A percentile compares a stretch with the other conserved stretches of the same genome.
These are phyloP conservation scores for Psilocybe sp. DNA, from an alignment of 768 basidiomycete genomes.

Conservation along the genomic window DNA sequence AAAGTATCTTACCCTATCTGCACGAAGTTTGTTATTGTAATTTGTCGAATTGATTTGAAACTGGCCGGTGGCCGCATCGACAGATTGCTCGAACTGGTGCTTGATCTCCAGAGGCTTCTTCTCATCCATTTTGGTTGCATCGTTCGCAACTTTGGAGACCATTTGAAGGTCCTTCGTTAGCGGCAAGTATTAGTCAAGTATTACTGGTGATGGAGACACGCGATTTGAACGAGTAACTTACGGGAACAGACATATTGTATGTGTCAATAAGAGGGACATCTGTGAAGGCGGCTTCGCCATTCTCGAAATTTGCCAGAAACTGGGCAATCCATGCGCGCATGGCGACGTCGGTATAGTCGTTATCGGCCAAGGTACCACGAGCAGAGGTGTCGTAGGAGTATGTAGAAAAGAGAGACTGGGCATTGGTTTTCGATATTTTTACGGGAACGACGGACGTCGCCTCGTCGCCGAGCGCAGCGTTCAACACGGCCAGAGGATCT, in stretches of 20 bases:
- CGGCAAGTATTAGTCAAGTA: background rate
- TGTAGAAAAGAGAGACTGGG: conserved; percentile 34
- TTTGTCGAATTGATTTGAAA: conserved; percentile 30
- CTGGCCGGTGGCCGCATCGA: conserved; percentile 12
- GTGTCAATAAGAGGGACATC: conserved; percentile 46
- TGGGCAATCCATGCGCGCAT: conserved; percentile 51
- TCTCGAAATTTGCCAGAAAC: conserved; percentile 38
- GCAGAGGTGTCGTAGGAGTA: conserved; percentile 26
- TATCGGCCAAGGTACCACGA: conserved; percentile 20
- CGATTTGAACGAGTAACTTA: conserved; percentile 20
- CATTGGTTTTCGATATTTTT: conserved; percentile 33
- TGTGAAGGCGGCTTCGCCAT: conserved; percentile 39
- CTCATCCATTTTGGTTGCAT: conserved; percentile 43
- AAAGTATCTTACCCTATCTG: conserved; percentile 31
- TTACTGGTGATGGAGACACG: background rate
- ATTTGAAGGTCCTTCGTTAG: conserved; percentile 32
- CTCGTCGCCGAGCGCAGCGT: conserved; percentile 35
- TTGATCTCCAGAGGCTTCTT: conserved; percentile 41
- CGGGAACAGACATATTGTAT: conserved; percentile 27
- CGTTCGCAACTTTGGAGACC: conserved; percentile 43
- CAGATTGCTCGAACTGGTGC: conserved; percentile 35
- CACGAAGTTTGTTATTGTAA: conserved; percentile 34
- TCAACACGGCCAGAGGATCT: conserved; percentile 39
- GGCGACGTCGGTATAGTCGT: conserved; percentile 31
- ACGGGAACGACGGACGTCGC: conserved; percentile 1